These are phyloP conservation scores for Zizania palustris DNA, from an alignment of 202 grass and related monocot species.

Conservation along the genomic window DNA sequence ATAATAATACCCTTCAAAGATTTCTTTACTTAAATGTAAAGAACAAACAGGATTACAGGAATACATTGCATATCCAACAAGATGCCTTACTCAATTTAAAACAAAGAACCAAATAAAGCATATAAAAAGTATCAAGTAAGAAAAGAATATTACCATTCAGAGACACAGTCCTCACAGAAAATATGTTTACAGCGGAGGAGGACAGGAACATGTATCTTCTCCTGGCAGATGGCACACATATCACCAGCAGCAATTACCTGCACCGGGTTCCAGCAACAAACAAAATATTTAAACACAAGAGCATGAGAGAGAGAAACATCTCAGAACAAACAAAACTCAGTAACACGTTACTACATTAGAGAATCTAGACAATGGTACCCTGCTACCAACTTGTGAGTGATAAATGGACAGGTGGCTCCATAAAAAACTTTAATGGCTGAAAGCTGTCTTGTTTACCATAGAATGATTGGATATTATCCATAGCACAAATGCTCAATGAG, in stretches of 20 bases:
- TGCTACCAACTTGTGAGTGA: not conserved
- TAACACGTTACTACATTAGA: not conserved
- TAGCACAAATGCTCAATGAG: not conserved
- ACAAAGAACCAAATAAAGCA: conserved; percentile 25
- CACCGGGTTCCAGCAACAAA: conserved; percentile 37
- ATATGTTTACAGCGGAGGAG: conserved; percentile 95
- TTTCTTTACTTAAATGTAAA: not conserved
- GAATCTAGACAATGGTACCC: not conserved
- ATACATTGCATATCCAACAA: conserved; percentile 25
- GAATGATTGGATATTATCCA: not conserved
- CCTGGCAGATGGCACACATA: conserved; percentile 95
- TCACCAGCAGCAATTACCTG: conserved; percentile 79
- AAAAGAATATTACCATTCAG: conserved; percentile 68
- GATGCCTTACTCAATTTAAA: conserved; percentile 9
- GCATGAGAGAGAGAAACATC: not conserved
- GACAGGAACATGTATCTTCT: conserved; percentile 85
- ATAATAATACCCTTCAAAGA: conserved; percentile 9
- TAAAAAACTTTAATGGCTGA: not conserved
- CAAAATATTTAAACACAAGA: not conserved
- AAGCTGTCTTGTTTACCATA: not conserved
- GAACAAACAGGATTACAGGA: not conserved
- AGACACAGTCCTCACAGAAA: conserved; percentile 92
- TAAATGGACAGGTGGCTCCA: not conserved
- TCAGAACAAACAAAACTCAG: not conserved
- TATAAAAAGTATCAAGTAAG: conserved; percentile 30